Conservation (phyloP, 306 rosid genomes). For the Pachyrhizus erosus region DNA sequence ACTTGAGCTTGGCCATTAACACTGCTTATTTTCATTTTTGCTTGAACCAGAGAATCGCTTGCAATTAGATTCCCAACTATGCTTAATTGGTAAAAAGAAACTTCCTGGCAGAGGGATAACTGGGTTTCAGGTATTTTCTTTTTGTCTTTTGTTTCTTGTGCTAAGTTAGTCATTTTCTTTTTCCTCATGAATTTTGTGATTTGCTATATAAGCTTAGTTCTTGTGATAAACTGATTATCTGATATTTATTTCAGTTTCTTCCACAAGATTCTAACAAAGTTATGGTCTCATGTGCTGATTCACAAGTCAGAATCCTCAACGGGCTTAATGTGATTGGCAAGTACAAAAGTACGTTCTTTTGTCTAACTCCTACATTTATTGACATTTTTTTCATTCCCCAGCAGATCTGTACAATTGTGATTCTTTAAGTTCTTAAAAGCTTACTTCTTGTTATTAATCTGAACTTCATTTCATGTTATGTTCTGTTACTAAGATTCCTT, state of each 20-base stretch:
- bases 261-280: constrained; percentile 76
- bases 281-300: constrained; percentile 87
- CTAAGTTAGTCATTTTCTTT: constrained; percentile 21
- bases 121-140: constrained; percentile 76
- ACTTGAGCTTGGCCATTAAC: constrained; percentile 37
- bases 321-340: constrained; percentile 78
- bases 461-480: constrained; percentile 17
- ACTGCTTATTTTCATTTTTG: constrained; percentile 37
- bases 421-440: constrained; percentile 10
- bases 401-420: neutral
- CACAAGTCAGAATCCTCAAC: constrained; percentile 85
- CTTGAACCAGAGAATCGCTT: constrained; percentile 70
- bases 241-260: constrained; percentile 65
- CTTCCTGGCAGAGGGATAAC: constrained; percentile 78
- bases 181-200: neutral
- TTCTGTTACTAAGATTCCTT: constrained; percentile 43
- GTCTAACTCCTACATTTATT: constrained; percentile 16
- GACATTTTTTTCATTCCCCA: neutral
- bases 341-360: constrained; percentile 69
- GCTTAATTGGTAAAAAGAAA: constrained; percentile 79
- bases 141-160: constrained; percentile 19
- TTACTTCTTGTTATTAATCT: neutral
- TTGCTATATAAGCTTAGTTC: neutral
- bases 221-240: constrained; percentile 23
- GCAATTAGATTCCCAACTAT: constrained; percentile 67